Evolutionary conservation across 208 protist species (phyloP).

Genomic region (Lotmaria passim): DNA sequence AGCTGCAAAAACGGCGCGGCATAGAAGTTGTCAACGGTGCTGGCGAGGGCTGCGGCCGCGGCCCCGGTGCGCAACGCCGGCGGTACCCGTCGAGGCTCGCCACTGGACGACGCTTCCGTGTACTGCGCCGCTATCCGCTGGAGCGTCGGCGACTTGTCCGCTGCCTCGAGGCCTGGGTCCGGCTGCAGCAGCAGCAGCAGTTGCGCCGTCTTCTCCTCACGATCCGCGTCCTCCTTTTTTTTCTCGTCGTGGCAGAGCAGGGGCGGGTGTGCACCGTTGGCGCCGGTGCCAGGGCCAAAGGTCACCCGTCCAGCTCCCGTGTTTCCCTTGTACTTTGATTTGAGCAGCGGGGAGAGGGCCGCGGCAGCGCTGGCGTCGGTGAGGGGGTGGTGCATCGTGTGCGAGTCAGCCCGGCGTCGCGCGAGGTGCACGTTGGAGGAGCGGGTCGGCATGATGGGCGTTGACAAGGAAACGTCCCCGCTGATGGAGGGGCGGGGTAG

Average conservation of each 20-base stretch:
- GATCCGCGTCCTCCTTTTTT: conserved; percentile 22
- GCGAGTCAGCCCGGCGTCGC: conserved; percentile 7
- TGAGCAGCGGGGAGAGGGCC: conserved; percentile 23
- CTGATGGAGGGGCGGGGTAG: conserved; percentile 12
- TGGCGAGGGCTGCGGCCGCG: conserved; percentile 12
- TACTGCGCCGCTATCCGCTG: conserved; percentile 28
- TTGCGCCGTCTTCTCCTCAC: conserved; percentile 14
- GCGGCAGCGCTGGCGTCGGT: conserved; percentile 16
- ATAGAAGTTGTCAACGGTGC: conserved; percentile 35
- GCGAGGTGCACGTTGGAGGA: background rate
- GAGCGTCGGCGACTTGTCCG: conserved; percentile 17
- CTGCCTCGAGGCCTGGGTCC: conserved; percentile 13
- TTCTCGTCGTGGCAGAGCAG: conserved; percentile 18
- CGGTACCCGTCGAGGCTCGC: conserved; percentile 12
- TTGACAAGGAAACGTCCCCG: conserved; percentile 9
- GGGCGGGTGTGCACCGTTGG: conserved; percentile 1
- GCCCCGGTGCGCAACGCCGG: conserved; percentile 25
- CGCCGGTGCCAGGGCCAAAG: conserved; percentile 3
- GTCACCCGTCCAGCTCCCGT: background rate
- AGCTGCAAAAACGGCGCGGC: conserved; percentile 61
- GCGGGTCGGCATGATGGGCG: conserved; percentile 9
- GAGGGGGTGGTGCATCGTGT: conserved; percentile 14
- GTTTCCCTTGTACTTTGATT: conserved; percentile 20
- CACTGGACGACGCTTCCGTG: background rate
- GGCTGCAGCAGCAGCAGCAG: conserved; percentile 15